phyloP scores from a whole-genome alignment of 108 stramenopile species.

The Cylindrotheca closterium region DNA sequence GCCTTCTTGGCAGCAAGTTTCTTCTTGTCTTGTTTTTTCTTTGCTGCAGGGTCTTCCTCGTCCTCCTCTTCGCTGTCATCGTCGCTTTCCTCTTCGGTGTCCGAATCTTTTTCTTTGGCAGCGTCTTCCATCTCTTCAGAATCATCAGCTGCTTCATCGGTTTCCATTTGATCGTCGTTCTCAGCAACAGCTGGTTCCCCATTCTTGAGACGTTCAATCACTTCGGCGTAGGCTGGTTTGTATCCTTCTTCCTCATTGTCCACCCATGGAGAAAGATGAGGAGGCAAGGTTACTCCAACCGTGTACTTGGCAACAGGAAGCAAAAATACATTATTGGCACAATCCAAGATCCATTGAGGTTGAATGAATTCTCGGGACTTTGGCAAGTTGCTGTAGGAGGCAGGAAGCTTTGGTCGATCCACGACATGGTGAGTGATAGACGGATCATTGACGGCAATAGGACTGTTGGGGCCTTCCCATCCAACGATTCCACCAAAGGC shows the following conservation, averaged over 20 bases:
- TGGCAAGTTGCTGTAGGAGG: constrained; percentile 57
- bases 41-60: constrained; percentile 43
- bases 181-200: constrained; percentile 55
- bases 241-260: constrained; percentile 98
- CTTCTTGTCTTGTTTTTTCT: constrained; percentile 35
- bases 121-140: constrained; percentile 20
- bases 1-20: constrained; percentile 28
- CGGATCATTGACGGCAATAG: constrained; percentile 76
- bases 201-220: constrained; percentile 87
- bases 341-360: constrained; percentile 98
- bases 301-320: constrained; percentile 87
- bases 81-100: constrained; percentile 35
- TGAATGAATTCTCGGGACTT: constrained; percentile 94
- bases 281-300: constrained; percentile 90
- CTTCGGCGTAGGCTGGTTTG: constrained; percentile 95
- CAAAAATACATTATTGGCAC: constrained; percentile 89
- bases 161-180: constrained; percentile 20
- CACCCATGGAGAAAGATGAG: constrained; percentile 98
- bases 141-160: constrained; percentile 16
- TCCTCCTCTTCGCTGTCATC: constrained; percentile 37
- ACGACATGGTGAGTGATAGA: constrained; percentile 94
- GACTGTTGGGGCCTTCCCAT: constrained; percentile 93
- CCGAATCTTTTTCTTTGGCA: constrained; percentile 23
- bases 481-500: constrained; percentile 92
- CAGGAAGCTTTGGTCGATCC: constrained; percentile 80